phyloP scores from a whole-genome alignment of 345 rosid genomes.

The Carallia pectinifolia region DNA sequence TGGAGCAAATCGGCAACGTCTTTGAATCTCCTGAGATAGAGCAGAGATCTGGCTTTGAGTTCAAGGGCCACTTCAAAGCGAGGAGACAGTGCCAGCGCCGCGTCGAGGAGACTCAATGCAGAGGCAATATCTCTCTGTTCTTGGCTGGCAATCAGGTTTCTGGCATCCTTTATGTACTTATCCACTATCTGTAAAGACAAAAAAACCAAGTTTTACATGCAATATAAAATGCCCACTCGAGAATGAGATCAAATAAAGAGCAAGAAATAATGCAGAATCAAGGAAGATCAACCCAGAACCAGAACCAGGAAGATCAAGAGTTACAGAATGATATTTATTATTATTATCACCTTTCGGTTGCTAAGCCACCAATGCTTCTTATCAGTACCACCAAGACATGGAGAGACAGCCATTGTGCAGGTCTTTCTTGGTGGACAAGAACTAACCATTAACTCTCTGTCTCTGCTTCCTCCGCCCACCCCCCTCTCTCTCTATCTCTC shows the following conservation, averaged over 20 bases:
- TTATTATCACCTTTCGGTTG: constrained; percentile 58
- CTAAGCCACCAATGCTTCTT: constrained; percentile 91
- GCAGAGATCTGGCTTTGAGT: constrained; percentile 76
- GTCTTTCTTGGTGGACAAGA: constrained; percentile 19
- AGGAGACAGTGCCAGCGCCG: constrained; percentile 72
- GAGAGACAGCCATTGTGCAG: constrained; percentile 46
- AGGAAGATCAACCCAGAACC: too few relatives aligned
- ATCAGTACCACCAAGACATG: constrained; percentile 30
- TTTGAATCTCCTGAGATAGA: constrained; percentile 59
- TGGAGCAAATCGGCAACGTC: constrained; percentile 86
- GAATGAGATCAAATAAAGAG: neutral
- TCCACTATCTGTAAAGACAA: constrained; percentile 52
- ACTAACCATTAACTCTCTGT: constrained; percentile 25
- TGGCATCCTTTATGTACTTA: constrained; percentile 74
- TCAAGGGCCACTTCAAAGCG: constrained; percentile 73
- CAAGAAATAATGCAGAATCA: neutral
- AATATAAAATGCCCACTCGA: neutral
- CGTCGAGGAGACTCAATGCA: constrained; percentile 70
- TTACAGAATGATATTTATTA: neutral
- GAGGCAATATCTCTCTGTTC: constrained; percentile 57
- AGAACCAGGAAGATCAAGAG: neutral
- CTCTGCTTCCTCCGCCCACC: neutral
- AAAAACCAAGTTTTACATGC: neutral
- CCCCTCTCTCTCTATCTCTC: neutral
- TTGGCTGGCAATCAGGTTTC: constrained; percentile 57